These are phyloP conservation scores for Eucalyptus erythrocorys DNA, from an alignment of 345 rosid genomes.

Conservation along the genomic window DNA sequence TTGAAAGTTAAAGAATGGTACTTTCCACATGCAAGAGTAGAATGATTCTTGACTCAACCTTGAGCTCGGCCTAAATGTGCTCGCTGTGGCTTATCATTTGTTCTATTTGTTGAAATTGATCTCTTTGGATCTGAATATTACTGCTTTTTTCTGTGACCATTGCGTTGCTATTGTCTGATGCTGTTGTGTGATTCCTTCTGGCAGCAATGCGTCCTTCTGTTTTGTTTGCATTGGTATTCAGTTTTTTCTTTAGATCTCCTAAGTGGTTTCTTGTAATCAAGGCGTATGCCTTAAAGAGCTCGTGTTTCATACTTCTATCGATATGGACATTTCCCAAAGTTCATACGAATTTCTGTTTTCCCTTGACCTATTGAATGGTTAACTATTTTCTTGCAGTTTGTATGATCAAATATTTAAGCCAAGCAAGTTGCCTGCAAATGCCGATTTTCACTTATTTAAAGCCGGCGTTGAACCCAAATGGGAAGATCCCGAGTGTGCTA, in stretches of 20 bases:
- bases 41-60: background rate
- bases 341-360: background rate
- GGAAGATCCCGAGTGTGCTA: slow-evolving; percentile 95
- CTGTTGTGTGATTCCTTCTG: background rate
- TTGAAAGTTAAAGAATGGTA: background rate
- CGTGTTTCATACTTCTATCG: background rate
- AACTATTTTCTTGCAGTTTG: slow-evolving; percentile 35
- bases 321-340: background rate
- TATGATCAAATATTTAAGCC: slow-evolving; percentile 74
- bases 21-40: background rate
- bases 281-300: background rate
- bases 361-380: too few relatives aligned
- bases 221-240: background rate
- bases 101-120: background rate
- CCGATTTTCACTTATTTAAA: slow-evolving; percentile 84
- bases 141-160: background rate
- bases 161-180: background rate
- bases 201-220: background rate
- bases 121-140: background rate
- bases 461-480: slow-evolving; percentile 90
- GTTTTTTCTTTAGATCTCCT: background rate
- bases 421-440: slow-evolving; percentile 43
- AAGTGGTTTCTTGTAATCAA: background rate
- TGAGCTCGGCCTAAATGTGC: background rate
- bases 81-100: background rate